Evolutionary conservation across 352 stramenopile genomes (phyloP), one percentile per base, ranked within the genome.

Genomic region (Phytophthora fragariaefolia): DNA sequence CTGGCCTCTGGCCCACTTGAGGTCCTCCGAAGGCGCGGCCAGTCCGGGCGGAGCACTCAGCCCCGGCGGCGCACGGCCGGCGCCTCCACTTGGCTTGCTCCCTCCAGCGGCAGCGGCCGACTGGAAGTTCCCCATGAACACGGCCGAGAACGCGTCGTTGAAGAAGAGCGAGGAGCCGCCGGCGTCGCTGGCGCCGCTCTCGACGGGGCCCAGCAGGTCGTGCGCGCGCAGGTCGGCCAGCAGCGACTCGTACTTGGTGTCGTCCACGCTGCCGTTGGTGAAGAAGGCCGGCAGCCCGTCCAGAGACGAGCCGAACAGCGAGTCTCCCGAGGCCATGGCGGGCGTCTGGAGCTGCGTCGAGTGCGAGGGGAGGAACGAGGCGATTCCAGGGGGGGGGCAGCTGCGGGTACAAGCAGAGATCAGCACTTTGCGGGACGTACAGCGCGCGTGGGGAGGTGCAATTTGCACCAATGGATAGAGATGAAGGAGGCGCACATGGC

Each of bases 221-320:
- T 96, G 88, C 17, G 88, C 88, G 20, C 86, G 83, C 36, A 96
- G 75, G 70, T 96, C 88, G 49, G 87, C 88, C 45, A 96, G 80
- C 28, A 96, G 67, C 38, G 80, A 91, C 71, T 94, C 86, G 69
- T 96, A 96, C 77, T 96, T 96, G 47, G 84, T 85, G 73, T 96
- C 88, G 66, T 95, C 86, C 46, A 93, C 86, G 42, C 66, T 90
- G 36, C 80, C 83, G 36, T 84, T 83, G n/a, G 83, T 83, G 69
- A 96, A 96, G 69, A 96, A 95, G 8, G 79, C 80, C 42, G 85
- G 81, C 18, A 94, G 62, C 4, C 69, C 78, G 58, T 88, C 82
- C 36, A 84, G 63, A 8, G 79, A 75, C 54, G 75, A 57, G 50
- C 55, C 68, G 45, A 76, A 77, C n/a, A 83, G 74, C 66, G 79